phyloP scores from a whole-genome alignment of 2,329 filamentous ascomycete genomes.

The Colletotrichum navitas region DNA sequence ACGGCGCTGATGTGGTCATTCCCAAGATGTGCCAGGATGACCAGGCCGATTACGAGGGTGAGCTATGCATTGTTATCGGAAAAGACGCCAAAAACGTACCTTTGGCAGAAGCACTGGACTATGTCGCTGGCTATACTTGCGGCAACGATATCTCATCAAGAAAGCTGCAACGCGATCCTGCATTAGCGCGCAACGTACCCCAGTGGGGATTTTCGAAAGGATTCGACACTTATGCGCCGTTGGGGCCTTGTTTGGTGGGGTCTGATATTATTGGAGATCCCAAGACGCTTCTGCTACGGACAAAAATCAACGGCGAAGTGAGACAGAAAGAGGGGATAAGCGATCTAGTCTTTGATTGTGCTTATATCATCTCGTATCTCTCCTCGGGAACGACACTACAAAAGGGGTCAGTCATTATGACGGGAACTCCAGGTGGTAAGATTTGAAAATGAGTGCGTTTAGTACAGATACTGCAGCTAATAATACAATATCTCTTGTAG shows the following conservation, averaged over 20 bases:
- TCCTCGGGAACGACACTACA: slow-evolving; percentile 58
- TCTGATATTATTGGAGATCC: slow-evolving; percentile 58
- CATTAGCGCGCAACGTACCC: slow-evolving; percentile 62
- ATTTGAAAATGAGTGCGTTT: background rate
- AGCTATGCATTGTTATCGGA: slow-evolving; percentile 62
- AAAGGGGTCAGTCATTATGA: slow-evolving; percentile 60
- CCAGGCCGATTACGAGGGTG: slow-evolving; percentile 63
- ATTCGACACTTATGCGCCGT: slow-evolving; percentile 67
- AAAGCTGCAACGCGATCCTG: slow-evolving; percentile 64
- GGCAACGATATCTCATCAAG: slow-evolving; percentile 69
- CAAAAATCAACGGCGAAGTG: slow-evolving; percentile 60
- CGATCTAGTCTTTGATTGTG: slow-evolving; percentile 61
- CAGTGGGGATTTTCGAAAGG: slow-evolving; percentile 70
- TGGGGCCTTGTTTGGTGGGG: slow-evolving; percentile 64
- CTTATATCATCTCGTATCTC: slow-evolving; percentile 53
- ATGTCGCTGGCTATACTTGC: slow-evolving; percentile 65
- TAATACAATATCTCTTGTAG: slow-evolving; percentile 34
- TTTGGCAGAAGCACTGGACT: slow-evolving; percentile 57
- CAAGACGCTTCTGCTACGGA: slow-evolving; percentile 56
- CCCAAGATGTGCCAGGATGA: slow-evolving; percentile 63
- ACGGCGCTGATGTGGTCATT: slow-evolving; percentile 55
- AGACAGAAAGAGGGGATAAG: slow-evolving; percentile 57
- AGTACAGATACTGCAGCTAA: background rate
- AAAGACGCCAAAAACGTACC: slow-evolving; percentile 62
- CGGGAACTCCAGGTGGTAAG: slow-evolving; percentile 58